These are phyloP conservation scores for Exophiala sp. DNA, from an alignment of 2,329 filamentous ascomycete genomes.

Conservation along the genomic window DNA sequence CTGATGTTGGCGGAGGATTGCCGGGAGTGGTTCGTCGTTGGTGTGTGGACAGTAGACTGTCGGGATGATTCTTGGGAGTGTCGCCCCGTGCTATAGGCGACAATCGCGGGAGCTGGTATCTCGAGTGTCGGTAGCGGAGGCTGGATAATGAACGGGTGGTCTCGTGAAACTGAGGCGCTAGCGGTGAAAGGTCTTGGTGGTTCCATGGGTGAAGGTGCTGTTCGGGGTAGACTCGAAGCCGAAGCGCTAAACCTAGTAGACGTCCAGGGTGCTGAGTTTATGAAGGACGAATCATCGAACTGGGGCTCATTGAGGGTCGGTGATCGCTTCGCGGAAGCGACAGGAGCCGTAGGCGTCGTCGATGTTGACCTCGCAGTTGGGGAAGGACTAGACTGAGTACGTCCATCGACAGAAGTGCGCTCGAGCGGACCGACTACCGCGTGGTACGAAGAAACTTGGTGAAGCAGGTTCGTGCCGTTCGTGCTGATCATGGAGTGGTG, in stretches of 20 bases:
- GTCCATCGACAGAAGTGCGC: too few species aligned
- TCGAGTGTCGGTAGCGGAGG: background rate
- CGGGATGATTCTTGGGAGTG: too few species aligned
- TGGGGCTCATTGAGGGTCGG: background rate
- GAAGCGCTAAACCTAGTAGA: constrained; percentile 1
- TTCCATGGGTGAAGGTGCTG: background rate
- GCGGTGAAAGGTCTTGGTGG: constrained; percentile 3
- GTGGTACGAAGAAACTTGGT: constrained; percentile 9
- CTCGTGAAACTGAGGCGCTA: background rate
- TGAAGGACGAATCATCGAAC: background rate
- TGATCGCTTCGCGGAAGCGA: background rate
- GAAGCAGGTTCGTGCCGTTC: background rate
- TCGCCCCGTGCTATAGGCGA: background rate
- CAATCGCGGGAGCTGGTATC: background rate
- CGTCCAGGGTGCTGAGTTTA: background rate
- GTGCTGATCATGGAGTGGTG: constrained; percentile 23
- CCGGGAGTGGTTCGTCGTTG: background rate
- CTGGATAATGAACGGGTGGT: background rate
- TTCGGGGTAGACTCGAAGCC: background rate
- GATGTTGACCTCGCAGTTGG: background rate
- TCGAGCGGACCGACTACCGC: constrained; percentile 11
- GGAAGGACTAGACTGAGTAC: constrained; percentile 2
- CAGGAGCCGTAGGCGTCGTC: constrained; percentile 2
- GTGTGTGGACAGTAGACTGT: too few species aligned
- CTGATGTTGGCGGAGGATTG: constrained; percentile 3